Conservation (phyloP, 352 stramenopile genomes). For the Phytophthora chlamydospora region DNA sequence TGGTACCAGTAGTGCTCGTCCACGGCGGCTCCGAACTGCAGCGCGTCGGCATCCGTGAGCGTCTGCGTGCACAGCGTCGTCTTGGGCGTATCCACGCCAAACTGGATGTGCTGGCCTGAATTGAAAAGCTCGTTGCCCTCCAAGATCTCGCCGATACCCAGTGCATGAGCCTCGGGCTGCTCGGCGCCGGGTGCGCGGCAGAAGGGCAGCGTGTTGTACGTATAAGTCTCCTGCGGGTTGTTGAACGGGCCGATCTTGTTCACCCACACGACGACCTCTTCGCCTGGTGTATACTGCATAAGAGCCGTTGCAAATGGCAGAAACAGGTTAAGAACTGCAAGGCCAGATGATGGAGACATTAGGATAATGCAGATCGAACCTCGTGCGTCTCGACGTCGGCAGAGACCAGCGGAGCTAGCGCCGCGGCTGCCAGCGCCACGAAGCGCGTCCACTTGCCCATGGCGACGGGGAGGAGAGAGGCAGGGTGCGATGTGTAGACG, state of each 20-base stretch:
- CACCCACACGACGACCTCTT: constrained; percentile 94
- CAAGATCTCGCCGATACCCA: constrained; percentile 95
- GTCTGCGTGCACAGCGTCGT: constrained; percentile 82
- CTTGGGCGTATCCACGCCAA: constrained; percentile 67
- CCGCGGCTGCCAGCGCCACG: constrained; percentile 25
- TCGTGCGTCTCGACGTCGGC: constrained; percentile 69
- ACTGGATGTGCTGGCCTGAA: constrained; percentile 87
- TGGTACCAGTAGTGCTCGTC: constrained; percentile 99
- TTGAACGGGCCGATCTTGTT: constrained; percentile 98
- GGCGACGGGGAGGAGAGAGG: background rate
- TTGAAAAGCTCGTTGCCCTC: constrained; percentile 96
- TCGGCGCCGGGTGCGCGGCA: constrained; percentile 92
- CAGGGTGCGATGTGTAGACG: background rate
- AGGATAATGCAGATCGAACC: constrained; percentile 29
- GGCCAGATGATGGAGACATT: background rate
- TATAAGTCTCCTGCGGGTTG: constrained; percentile 99
- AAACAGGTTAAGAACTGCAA: constrained; percentile 4
- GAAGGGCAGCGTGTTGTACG: constrained; percentile 99
- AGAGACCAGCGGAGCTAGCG: constrained; percentile 15
- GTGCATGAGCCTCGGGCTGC: constrained; percentile 80
- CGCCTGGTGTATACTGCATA: constrained; percentile 66
- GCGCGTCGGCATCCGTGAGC: constrained; percentile 69
- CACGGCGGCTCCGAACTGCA: constrained; percentile 85
- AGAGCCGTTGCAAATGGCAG: background rate
- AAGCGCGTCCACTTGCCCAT: constrained; percentile 36